Percentiles rank a stretch among this genome's conserved stretches.
These are phyloP conservation scores for Fusarium cicatricum DNA, from an alignment of 2,329 filamentous ascomycete genomes.

Conservation along the genomic window DNA sequence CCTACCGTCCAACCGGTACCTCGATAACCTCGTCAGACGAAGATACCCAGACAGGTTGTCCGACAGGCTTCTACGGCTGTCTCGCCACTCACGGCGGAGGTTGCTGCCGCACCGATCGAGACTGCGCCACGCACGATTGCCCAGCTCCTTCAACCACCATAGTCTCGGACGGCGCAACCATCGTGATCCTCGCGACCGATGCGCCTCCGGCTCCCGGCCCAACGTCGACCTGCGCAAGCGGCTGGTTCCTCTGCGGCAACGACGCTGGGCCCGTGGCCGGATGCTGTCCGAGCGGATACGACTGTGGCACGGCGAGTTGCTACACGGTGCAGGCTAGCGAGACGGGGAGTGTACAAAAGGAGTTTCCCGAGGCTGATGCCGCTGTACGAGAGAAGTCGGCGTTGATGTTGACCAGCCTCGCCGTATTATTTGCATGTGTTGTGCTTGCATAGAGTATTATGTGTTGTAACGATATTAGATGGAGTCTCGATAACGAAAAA, in stretches of 20 bases:
- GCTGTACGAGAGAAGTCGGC: conserved; percentile 8
- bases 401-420: conserved; percentile 16
- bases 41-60: conserved; percentile 65
- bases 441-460: conserved; percentile 10
- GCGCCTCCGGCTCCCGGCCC: conserved; percentile 53
- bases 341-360: conserved; percentile 66
- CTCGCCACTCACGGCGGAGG: conserved; percentile 81
- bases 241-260: conserved; percentile 78
- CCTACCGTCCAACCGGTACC: conserved; percentile 56
- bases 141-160: conserved; percentile 71
- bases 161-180: conserved; percentile 71
- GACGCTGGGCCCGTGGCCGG: conserved; percentile 71
- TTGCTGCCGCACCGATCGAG: conserved; percentile 87
- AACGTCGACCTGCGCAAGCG: conserved; percentile 70
- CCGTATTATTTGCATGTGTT: conserved; percentile 6
- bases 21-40: conserved; percentile 45
- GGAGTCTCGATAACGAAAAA: conserved; percentile 6
- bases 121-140: conserved; percentile 85
- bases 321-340: conserved; percentile 61
- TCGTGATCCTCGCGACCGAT: conserved; percentile 69
- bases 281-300: conserved; percentile 83
- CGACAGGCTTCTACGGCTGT: conserved; percentile 92
- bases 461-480: conserved; percentile 7
- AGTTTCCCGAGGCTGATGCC: conserved; percentile 49
- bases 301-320: conserved; percentile 77